Evolutionary conservation across 2,329 filamentous ascomycete genomes (phyloP), one percentile per base, ranked within the genome.

Genomic region (Colletotrichum kahawae): DNA sequence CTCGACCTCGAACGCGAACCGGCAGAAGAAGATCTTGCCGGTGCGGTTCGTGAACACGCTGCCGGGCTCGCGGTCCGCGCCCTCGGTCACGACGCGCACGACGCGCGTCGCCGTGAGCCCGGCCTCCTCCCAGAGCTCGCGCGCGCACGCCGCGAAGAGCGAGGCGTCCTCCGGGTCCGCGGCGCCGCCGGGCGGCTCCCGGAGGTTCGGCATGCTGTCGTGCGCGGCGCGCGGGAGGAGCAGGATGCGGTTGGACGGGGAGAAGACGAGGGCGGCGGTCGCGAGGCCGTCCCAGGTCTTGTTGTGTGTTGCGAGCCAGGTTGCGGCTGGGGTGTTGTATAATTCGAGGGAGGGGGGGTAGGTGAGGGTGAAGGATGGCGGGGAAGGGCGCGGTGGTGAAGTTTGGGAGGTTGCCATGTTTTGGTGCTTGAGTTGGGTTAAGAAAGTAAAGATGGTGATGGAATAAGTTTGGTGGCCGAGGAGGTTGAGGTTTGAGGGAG

Each of bases 181-280:
- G 1, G 82, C 85, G n/a, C 88, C 88, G 27, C 88, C 88, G 2
- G 88, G 88, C 1, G 84, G 76, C 73, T 90, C 88, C 88, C 88
- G 90, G 5, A 77, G 80, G 71, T 84, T 79, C 4, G 88, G 87
- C 81, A 85, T 84, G 69, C 80, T 85, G 80, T 89, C 87, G 77
- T 83, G 80, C 7, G 83, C 76, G 33, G 86, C 85, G 78, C 88
- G 86, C 78, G 88, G 87, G 12, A 89, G 77, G 24, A 90, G 84
- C 3, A 89, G 85, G 62, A 89, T 79, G 48, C 82, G 81, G 69
- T 79, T 71, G 8, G 77, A 51, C 51, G 77, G 18, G 79, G 84
- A 78, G 72, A 85, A 85, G 74, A 87, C 81, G 59, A 85, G 77
- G 18, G 83, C 81, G 67, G 80, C 80, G 5, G 80, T 79, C 16